Evolutionary conservation across 2,329 filamentous ascomycete species (phyloP), one percentile per base, ranked within the genome.

Genomic region (Diaporthe citri): DNA sequence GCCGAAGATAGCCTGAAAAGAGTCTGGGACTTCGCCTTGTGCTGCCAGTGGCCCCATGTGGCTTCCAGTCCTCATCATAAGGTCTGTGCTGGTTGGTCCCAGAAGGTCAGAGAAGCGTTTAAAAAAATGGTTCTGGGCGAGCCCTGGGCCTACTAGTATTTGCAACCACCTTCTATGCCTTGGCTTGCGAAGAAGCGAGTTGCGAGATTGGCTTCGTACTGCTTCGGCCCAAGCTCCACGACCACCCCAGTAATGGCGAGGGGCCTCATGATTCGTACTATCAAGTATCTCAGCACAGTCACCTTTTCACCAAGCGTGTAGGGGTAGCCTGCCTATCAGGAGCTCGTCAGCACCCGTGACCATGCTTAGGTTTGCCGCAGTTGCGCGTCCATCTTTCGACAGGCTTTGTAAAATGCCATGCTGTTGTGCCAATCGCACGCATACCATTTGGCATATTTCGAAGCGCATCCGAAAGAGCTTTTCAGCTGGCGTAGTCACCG

Each of bases 121-220:
- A 13, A 8, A 2, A 2, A 2, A 22, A 22, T 9, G 17, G 1
- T 17, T 13, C 3, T 4, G 3, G 59, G 59, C 6, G 20, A 28
- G 3, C 20, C 10, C 15, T 31, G 59, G 20, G 31, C 39, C 20
- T 31, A 46, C 59, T 43, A 46, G 25, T 62, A 62, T 22, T 62
- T 46, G 15, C 39, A 62, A 46, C 59, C 59, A 25, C 59, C 59
- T 13, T 9, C n/a, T 46, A 62, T 46, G 12, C 59, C 59, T 46
- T 62, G 59, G 39, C 59, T 62, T 31, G 59, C 59, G n/a, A 62
- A 62, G 59, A 62, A 62, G 41, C 25, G 59, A 31, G 59, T 62
- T 22, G 39, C 15, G 5, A 46, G 39, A 31, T 62, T 62, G n/a
- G 59, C 39, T 43, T 62, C 39, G 22, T 62, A 62, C 15, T 62